phyloP scores from a whole-genome alignment of 2,329 filamentous ascomycete genomes.

The Pyrenophora teres region DNA sequence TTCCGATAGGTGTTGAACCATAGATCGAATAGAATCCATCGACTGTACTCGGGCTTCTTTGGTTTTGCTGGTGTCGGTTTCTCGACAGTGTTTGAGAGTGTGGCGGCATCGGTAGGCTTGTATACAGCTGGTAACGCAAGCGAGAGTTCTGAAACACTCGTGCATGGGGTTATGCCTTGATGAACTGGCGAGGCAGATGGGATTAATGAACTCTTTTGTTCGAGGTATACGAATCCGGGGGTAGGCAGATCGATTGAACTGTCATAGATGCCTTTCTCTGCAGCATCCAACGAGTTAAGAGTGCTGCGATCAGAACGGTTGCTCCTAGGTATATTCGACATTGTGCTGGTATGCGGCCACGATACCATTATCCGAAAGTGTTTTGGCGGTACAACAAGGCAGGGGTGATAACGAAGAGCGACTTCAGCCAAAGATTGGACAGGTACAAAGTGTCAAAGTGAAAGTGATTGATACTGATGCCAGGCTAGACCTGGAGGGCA shows the following conservation, averaged over 20 bases:
- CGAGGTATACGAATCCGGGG: constrained; percentile 38
- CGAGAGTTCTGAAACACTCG: constrained; percentile 40
- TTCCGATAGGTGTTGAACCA: constrained; percentile 47
- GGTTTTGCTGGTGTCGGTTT: constrained; percentile 17
- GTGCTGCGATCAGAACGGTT: constrained; percentile 20
- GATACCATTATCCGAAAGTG: neutral
- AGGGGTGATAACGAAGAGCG: neutral
- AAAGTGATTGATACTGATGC: constrained; percentile 17
- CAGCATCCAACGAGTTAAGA: constrained; percentile 36
- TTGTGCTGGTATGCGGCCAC: constrained; percentile 18
- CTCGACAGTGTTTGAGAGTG: constrained; percentile 21
- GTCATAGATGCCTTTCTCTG: constrained; percentile 42
- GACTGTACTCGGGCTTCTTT: constrained; percentile 29
- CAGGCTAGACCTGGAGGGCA: constrained; percentile 9
- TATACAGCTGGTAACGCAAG: constrained; percentile 26
- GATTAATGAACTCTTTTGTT: constrained; percentile 13
- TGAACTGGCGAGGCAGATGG: constrained; percentile 33
- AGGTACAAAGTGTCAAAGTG: constrained; percentile 3
- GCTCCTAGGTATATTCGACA: constrained; percentile 27
- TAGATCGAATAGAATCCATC: constrained; percentile 38
- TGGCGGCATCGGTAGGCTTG: constrained; percentile 24
- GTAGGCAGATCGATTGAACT: constrained; percentile 28
- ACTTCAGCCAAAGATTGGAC: neutral
- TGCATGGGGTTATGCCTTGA: constrained; percentile 41
- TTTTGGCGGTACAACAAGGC: neutral